Evolutionary conservation across 2,329 filamentous ascomycete species (phyloP).

Genomic region (Neonectria punicea): DNA sequence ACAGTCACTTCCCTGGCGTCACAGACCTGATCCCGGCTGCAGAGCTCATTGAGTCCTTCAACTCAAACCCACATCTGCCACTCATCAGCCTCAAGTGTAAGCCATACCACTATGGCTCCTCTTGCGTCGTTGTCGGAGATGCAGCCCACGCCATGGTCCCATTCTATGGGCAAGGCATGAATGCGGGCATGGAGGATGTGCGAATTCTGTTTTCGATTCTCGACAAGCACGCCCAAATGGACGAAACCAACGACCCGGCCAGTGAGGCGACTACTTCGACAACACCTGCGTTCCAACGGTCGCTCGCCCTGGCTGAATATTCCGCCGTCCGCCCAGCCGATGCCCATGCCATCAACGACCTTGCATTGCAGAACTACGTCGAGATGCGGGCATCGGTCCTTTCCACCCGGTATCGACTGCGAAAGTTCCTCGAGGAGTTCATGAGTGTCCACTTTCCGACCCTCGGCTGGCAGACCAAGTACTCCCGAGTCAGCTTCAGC

Average conservation of each 20-base stretch:
- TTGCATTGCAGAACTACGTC: conserved; percentile 89
- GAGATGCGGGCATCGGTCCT: conserved; percentile 93
- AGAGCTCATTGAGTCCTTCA: conserved; percentile 79
- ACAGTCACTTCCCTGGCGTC: conserved; percentile 87
- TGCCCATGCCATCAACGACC: conserved; percentile 89
- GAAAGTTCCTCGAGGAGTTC: conserved; percentile 88
- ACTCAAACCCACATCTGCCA: conserved; percentile 86
- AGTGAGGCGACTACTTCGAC: conserved; percentile 47
- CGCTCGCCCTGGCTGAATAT: conserved; percentile 78
- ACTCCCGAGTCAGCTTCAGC: conserved; percentile 90
- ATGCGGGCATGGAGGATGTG: conserved; percentile 94
- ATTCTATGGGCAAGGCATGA: conserved; percentile 99
- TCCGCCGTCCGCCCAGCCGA: conserved; percentile 78
- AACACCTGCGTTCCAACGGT: conserved; percentile 65
- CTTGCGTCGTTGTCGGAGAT: conserved; percentile 88
- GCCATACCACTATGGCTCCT: conserved; percentile 83
- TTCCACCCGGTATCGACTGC: conserved; percentile 78
- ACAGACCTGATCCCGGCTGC: conserved; percentile 74
- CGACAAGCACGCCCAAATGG: conserved; percentile 69
- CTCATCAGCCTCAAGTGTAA: conserved; percentile 93
- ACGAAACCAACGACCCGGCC: conserved; percentile 56
- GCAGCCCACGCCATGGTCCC: conserved; percentile 98
- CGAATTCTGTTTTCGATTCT: conserved; percentile 85
- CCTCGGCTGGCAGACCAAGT: conserved; percentile 91
- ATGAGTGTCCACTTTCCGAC: conserved; percentile 80